Evolutionary conservation across 495 filamentous ascomycete genomes (phyloP).

Genomic region (Aspergillus diversus): DNA sequence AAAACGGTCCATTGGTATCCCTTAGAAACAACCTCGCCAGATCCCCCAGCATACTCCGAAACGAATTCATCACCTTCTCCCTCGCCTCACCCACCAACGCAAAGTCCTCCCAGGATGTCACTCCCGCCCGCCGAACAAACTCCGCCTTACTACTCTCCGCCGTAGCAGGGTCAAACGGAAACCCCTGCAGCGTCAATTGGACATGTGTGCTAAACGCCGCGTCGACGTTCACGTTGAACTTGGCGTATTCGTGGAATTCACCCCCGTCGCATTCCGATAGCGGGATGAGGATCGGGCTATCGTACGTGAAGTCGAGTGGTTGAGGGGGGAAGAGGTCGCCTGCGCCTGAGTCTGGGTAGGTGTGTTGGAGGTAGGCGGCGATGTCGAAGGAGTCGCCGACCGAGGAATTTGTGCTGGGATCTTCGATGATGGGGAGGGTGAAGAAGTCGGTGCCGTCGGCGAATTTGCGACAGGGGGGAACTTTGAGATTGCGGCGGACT

Average conservation of each 20-base stretch:
- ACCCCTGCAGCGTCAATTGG: constrained; percentile 31
- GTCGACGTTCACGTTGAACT: constrained; percentile 56
- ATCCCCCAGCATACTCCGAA: constrained; percentile 43
- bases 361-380: constrained; percentile 57
- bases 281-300: constrained; percentile 26
- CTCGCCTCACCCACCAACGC: constrained; percentile 44
- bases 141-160: constrained; percentile 46
- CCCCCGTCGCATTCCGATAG: constrained; percentile 30
- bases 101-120: constrained; percentile 52
- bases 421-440: constrained; percentile 62
- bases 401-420: constrained; percentile 40
- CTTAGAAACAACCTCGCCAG: constrained; percentile 48
- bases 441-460: constrained; percentile 59
- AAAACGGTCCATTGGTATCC: constrained; percentile 50
- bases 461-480: constrained; percentile 54
- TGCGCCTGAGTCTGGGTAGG: constrained; percentile 44
- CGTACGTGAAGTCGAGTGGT: constrained; percentile 26
- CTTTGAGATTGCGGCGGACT: constrained; percentile 46
- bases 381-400: constrained; percentile 70
- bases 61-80: constrained; percentile 36
- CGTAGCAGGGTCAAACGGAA: constrained; percentile 51
- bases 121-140: constrained; percentile 49
- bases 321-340: constrained; percentile 46
- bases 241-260: constrained; percentile 30
- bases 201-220: constrained; percentile 48